A percentile compares a stretch with the other conserved stretches of the same genome.
Evolutionary conservation across 1,139 yeast genomes (phyloP).

Genomic region (Kazachstania sp.): DNA sequence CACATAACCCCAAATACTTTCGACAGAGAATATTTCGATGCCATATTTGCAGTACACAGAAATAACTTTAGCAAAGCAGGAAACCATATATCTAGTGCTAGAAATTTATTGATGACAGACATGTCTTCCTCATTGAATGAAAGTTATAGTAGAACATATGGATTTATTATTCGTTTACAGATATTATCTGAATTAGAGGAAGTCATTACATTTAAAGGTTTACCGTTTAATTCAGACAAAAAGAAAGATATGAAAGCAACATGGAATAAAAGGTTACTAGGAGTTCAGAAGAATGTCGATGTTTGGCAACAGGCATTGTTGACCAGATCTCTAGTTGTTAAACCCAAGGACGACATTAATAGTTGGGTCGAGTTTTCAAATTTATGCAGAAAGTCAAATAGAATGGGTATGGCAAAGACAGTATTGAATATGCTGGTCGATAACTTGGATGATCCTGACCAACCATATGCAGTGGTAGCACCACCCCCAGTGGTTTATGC

Average conservation of each 20-base stretch:
- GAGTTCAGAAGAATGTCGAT: constrained; percentile 94
- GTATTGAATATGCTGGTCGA: constrained; percentile 70
- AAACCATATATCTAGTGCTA: constrained; percentile 68
- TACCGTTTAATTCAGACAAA: constrained; percentile 76
- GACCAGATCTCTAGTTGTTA: constrained; percentile 85
- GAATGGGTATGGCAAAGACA: constrained; percentile 87
- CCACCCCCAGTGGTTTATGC: constrained; percentile 97
- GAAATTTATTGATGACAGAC: constrained; percentile 86
- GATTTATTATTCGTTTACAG: constrained; percentile 92
- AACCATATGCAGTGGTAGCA: constrained; percentile 62
- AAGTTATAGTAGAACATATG: constrained; percentile 93
- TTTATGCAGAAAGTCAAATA: constrained; percentile 85
- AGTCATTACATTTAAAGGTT: constrained; percentile 76
- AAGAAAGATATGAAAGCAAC: constrained; percentile 75
- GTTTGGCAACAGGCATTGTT: constrained; percentile 96
- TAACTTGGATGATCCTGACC: constrained; percentile 37
- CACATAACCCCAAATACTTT: constrained; percentile 92
- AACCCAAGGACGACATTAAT: constrained; percentile 94
- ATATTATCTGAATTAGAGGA: constrained; percentile 96
- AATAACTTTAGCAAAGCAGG: constrained; percentile 80
- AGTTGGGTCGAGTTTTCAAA: constrained; percentile 99
- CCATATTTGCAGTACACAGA: constrained; percentile 76
- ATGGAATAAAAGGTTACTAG: constrained; percentile 86
- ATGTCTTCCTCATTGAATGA: constrained; percentile 92
- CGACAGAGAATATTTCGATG: constrained; percentile 88